A percentile compares a stretch with the other conserved stretches of the same genome.
phyloP scores from a whole-genome alignment of 305 asterid genomes.

The Fraxinus sp. region DNA sequence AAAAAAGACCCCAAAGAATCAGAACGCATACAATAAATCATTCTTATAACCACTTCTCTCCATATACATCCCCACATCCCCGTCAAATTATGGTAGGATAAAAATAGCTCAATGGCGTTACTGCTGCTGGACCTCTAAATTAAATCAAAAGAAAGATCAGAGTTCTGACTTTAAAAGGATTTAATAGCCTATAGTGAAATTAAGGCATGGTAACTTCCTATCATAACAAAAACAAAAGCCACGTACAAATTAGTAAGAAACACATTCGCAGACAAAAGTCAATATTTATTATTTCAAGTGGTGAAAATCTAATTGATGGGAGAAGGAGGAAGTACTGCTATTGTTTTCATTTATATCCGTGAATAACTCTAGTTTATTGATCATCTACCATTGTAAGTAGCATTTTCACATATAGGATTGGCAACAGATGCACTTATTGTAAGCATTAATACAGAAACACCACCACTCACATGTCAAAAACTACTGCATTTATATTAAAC shows the following conservation, averaged over 20 bases:
- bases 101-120: background rate
- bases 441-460: background rate
- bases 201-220: background rate
- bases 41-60: background rate
- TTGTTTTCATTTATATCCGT: background rate
- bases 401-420: background rate
- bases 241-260: background rate
- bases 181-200: background rate
- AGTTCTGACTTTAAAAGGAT: background rate
- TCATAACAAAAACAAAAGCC: conserved; percentile 6
- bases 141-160: background rate
- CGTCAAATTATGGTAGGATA: background rate
- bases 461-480: background rate
- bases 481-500: background rate
- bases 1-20: background rate
- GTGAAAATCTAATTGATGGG: background rate
- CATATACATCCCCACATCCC: background rate
- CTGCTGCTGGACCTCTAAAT: background rate
- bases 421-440: conserved; percentile 1
- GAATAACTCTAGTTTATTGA: background rate
- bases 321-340: background rate
- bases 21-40: background rate
- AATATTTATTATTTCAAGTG: background rate
- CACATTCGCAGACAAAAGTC: background rate
- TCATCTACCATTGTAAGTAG: background rate